Conservation (phyloP, 2,329 filamentous ascomycete species). For the Fusarium ambrosium region DNA sequence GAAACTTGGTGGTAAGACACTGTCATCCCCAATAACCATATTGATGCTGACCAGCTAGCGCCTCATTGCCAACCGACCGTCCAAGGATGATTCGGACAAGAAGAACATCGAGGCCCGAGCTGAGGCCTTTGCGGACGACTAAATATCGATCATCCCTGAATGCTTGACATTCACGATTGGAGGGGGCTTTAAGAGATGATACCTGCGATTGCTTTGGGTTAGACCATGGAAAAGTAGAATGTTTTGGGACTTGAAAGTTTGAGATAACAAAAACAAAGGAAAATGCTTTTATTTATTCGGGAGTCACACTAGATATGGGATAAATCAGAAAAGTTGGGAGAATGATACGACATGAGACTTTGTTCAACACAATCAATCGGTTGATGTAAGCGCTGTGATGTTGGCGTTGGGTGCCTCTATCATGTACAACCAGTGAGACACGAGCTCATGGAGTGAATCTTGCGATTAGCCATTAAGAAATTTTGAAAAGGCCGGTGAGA, state of each 20-base stretch:
- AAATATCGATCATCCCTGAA: background rate
- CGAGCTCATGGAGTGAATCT: background rate
- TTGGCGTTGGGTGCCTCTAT: background rate
- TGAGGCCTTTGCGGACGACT: slow-evolving; percentile 59
- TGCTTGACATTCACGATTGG: background rate
- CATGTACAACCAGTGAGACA: background rate
- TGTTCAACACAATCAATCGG: background rate
- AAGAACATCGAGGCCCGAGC: slow-evolving; percentile 55
- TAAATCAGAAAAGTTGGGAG: slow-evolving; percentile 33
- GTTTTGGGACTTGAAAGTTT: slow-evolving; percentile 4
- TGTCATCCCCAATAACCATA: slow-evolving; percentile 38
- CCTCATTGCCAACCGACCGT: slow-evolving; percentile 64
- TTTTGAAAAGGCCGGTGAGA: background rate
- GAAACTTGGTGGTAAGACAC: slow-evolving; percentile 83
- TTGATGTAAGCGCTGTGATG: background rate
- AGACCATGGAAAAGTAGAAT: slow-evolving; percentile 32
- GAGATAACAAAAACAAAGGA: slow-evolving; percentile 19
- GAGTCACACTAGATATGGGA: slow-evolving; percentile 39
- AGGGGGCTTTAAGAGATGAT: background rate
- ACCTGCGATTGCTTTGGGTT: slow-evolving; percentile 27
- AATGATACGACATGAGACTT: slow-evolving; percentile 10
- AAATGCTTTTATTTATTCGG: slow-evolving; percentile 32
- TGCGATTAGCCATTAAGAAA: background rate
- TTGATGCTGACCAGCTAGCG: slow-evolving; percentile 56
- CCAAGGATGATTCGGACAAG: slow-evolving; percentile 54